Percentiles rank a stretch among this genome's conserved stretches.
Evolutionary conservation across 2,329 filamentous ascomycete genomes (phyloP).

Genomic region (Stagonosporopsis vannaccii): DNA sequence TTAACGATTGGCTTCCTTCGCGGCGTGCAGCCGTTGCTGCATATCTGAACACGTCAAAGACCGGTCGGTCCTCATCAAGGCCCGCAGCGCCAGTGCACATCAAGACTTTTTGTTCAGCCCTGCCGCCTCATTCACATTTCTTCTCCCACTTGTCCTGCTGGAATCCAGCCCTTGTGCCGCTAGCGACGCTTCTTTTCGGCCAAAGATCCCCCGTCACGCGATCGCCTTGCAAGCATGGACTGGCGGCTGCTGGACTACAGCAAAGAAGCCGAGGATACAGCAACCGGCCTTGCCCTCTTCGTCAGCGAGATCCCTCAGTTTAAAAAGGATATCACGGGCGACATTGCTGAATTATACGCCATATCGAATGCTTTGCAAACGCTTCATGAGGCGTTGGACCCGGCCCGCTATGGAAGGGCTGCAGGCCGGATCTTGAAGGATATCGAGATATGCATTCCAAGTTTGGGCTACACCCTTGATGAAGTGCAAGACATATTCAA

Average conservation of each 20-base stretch:
- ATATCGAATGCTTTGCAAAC: slow-evolving; percentile 60
- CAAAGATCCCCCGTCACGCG: slow-evolving; percentile 34
- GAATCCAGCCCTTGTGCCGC: slow-evolving; percentile 25
- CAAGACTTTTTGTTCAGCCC: slow-evolving; percentile 38
- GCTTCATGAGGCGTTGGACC: slow-evolving; percentile 55
- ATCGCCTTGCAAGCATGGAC: slow-evolving; percentile 42
- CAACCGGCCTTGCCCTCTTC: slow-evolving; percentile 59
- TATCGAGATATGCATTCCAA: slow-evolving; percentile 57
- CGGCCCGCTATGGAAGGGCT: slow-evolving; percentile 48
- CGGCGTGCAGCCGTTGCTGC: slow-evolving; percentile 36
- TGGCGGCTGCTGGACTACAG: slow-evolving; percentile 51
- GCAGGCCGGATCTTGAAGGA: slow-evolving; percentile 54
- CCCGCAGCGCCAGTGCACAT: slow-evolving; percentile 38
- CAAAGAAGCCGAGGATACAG: slow-evolving; percentile 61
- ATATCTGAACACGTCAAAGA: slow-evolving; percentile 46
- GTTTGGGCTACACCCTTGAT: slow-evolving; percentile 60
- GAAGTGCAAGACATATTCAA: slow-evolving; percentile 56
- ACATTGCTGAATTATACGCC: slow-evolving; percentile 63
- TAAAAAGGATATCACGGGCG: slow-evolving; percentile 60
- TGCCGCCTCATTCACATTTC: slow-evolving; percentile 30
- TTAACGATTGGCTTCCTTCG: slow-evolving; percentile 45
- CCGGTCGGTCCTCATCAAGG: slow-evolving; percentile 32
- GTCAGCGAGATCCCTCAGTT: slow-evolving; percentile 59
- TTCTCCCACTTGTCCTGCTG: slow-evolving; percentile 20
- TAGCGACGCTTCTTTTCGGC: slow-evolving; percentile 27